Base-by-base conservation (phyloP, 352 stramenopile genomes). In the Pseudoperonospora humuli region DNA sequence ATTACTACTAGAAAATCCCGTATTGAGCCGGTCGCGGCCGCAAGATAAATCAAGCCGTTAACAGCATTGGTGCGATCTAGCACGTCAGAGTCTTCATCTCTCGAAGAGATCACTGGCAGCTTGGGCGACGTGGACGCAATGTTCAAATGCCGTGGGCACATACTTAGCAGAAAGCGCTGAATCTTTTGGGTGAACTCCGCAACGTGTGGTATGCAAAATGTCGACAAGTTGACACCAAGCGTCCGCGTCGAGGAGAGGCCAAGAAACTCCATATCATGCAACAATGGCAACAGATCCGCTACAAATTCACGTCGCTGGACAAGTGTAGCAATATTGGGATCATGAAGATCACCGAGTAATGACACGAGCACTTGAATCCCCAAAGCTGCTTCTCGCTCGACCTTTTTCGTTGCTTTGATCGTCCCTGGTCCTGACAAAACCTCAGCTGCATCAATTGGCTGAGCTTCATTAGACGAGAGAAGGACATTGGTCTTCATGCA, bases 1-100 rank as follows among this genome's bases (percentile, higher is more conserved):
- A 91, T 7, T 3, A 75, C 64, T 8, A 76, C 15, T 3, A 91
- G 49, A 8, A 86, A 81, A 32, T 85, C 74, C 1, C 60, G 49
- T 2, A 86, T 38, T 0, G 74, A 84, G 7, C 60, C 70, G 0
- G 57, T 68, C 0, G 74, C 74, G 0, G 57, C 67, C 10, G 75
- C 75, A 1, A 91, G 52, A 24, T 69, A 61, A 28, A 86, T 48
- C 8, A 91, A 48, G 0, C 59, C 61, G 38, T 75, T 75, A 11
- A 84, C 51, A 5, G 75, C 75, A 20, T 64, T 60, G 0, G 74
- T 84, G 6, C 64, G 63, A n/a, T 68, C 59, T 0, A 39, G 19
- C 1, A 72, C 39, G 29, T 76, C 68, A 14, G 61, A 26, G 17
- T 75, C 68, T 0, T 26, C 37, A n/a, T 13, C 47, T 2, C 40